Evolutionary conservation across 345 rosid genomes (phyloP), one percentile per base, ranked within the genome.

Genomic region (Eucalyptus tenuipes): DNA sequence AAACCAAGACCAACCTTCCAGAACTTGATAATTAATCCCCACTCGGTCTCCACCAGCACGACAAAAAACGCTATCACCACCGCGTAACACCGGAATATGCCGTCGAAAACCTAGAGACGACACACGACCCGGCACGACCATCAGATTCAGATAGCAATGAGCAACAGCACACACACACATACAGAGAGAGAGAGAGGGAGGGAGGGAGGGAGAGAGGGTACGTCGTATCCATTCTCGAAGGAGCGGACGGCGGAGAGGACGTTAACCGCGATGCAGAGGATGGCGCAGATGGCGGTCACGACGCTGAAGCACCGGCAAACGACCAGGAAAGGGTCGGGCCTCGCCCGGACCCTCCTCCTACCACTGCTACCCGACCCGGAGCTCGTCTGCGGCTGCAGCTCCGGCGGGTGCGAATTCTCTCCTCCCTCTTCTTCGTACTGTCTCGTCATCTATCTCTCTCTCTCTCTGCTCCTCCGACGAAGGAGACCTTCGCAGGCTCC

Each of bases 21-120:
- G 84, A 95, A 96, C 91, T 93, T 95, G 88, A 90, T 68, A 49
- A 97, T 92, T 87, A 95, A 96, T 31, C 91, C 93, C 99, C 99
- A 98, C 87, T 98, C 99, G 1, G 99, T 97, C 94, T 98, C 99
- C 2, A 93, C 99, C 3, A 98, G 82, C 87, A 95, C 95, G 87
- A 95, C 98, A 57, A 97, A 91, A 68, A 88, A 87, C 82, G 96
- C 97, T 71, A 96, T 92, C 91, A 94, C 84, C 91, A 97, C 97
- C 27, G 99, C 98, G 57, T 97, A 98, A 88, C 99, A 96, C 91
- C 99, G 94, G 88, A 98, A 98, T 71, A 98, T 94, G 61, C 99
- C 99, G 90, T 97, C 96, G 88, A 98, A 98, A 87, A 97, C 75
- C 99, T 98, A 89, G 88, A 7, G 10, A 45, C 48, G 7, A 40